These are phyloP conservation scores for Gastrolobium bilobum DNA, from an alignment of 306 rosid genomes.

Conservation along the genomic window DNA sequence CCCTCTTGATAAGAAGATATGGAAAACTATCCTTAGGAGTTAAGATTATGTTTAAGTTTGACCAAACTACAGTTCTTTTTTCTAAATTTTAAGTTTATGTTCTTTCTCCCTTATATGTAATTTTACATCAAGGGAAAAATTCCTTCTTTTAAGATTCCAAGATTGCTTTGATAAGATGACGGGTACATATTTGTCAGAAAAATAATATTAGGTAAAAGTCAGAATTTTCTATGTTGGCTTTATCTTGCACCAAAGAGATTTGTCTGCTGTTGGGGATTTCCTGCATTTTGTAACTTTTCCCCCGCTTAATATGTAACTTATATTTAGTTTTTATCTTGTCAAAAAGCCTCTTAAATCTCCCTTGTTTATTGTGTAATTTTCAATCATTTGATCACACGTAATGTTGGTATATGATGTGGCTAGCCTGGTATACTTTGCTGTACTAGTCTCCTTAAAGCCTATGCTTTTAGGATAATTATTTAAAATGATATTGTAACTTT, in stretches of 20 bases:
- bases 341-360: conserved; percentile 14
- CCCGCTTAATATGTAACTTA: not conserved
- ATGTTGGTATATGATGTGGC: conserved; percentile 15
- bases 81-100: not conserved
- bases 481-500: not conserved
- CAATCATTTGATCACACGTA: conserved; percentile 22
- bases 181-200: conserved; percentile 1
- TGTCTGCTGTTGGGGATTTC: conserved; percentile 20
- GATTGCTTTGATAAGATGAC: conserved; percentile 15
- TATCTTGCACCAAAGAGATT: conserved; percentile 4
- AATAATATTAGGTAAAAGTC: not conserved
- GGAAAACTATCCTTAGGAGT: not conserved
- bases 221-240: conserved; percentile 22
- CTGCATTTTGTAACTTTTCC: conserved; percentile 19
- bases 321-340: not conserved
- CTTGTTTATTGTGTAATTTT: conserved; percentile 4
- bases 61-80: conserved; percentile 17
- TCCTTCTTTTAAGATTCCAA: not conserved
- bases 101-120: not conserved
- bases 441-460: conserved; percentile 3
- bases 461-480: conserved; percentile 16
- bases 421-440: conserved; percentile 22
- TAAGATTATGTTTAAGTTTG: conserved; percentile 3
- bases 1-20: conserved; percentile 21
- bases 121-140: not conserved